Base-by-base conservation (phyloP, 345 rosid species). In the Orychophragmus violaceus region DNA sequence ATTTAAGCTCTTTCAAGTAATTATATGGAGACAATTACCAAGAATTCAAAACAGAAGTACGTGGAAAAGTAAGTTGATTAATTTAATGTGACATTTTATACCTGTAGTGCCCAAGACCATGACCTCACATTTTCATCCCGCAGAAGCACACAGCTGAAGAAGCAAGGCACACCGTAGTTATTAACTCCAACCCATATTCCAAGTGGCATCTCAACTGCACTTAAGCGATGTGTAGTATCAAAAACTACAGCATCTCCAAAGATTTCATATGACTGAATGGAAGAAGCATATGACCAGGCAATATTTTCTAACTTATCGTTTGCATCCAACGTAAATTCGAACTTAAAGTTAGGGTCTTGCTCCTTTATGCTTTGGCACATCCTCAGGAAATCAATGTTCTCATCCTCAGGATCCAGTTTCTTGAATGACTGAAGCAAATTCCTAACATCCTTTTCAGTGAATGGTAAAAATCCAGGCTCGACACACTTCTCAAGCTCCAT, bases 401-500 rank as follows among this genome's bases (percentile, higher is more conserved):
- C 97, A 73, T 90, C 98, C 61, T 90, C 94, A 24, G 87, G 88
- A 72, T 93, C 97, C 27, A 80, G 76, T 74, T 85, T 93, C 80
- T 87, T 83, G 48, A 84, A 86, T 3, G 97, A 88, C 78, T 93
- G 98, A 64, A 93, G 96, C 75, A 93, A 82, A 72, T 93, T 93
- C 73, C 98, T 90, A 36, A 93, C 94, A 76, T 93, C 98, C 80
- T 93, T 90, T 74, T 93, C 98, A 17, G 98, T 93, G 66, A 93
- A 93, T 0, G 96, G 91, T 66, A 93, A 79, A 69, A 87, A 87
- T 21, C 98, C 98, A 23, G 97, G 97, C 80, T 90, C 98, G 56
- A 93, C 88, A 55, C 96, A 87, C 76, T 86, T 93, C 81, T 93
- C 96, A 65, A 93, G 97, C 80, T 93, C 98, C 98, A 93, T 81